Percentiles rank a stretch among this genome's conserved stretches.
phyloP scores from a whole-genome alignment of 2,329 filamentous ascomycete genomes.

The Fusarium sp. region DNA sequence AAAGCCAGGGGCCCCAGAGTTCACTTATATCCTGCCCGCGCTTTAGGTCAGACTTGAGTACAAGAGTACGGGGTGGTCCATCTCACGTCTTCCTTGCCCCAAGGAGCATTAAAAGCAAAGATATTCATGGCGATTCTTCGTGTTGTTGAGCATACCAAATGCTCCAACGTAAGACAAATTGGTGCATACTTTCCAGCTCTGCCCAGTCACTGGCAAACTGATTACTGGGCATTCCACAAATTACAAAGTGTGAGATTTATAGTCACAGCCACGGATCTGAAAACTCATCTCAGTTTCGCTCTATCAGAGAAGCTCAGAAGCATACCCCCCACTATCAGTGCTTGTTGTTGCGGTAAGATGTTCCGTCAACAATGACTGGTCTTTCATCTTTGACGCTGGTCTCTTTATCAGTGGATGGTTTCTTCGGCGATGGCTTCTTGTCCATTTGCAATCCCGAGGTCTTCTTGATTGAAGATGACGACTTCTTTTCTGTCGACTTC shows the following conservation, averaged over 20 bases:
- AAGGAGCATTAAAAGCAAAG: background rate
- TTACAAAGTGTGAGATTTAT: background rate
- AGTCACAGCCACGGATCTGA: background rate
- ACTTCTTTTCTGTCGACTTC: slow-evolving; percentile 25
- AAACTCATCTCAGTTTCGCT: background rate
- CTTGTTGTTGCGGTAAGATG: slow-evolving; percentile 27
- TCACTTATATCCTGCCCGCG: background rate
- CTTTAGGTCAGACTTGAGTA: slow-evolving; percentile 3
- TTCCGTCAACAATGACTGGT: slow-evolving; percentile 41
- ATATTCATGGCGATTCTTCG: background rate
- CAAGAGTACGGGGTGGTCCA: background rate
- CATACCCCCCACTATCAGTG: background rate
- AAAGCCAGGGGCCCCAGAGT: background rate
- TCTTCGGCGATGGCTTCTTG: slow-evolving; percentile 30
- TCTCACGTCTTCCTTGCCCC: background rate
- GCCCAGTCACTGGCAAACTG: background rate
- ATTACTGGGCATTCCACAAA: background rate
- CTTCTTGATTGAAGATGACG: slow-evolving; percentile 28
- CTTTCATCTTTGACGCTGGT: slow-evolving; percentile 21
- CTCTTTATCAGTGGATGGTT: slow-evolving; percentile 16
- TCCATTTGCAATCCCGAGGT: slow-evolving; percentile 16
- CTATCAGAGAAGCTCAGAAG: background rate
- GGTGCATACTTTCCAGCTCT: too few species aligned
- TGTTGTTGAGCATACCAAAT: background rate
- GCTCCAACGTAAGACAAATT: background rate